Conservation (phyloP, 1,284 basidiomycete genomes). For the Fomitopsis palustris region DNA sequence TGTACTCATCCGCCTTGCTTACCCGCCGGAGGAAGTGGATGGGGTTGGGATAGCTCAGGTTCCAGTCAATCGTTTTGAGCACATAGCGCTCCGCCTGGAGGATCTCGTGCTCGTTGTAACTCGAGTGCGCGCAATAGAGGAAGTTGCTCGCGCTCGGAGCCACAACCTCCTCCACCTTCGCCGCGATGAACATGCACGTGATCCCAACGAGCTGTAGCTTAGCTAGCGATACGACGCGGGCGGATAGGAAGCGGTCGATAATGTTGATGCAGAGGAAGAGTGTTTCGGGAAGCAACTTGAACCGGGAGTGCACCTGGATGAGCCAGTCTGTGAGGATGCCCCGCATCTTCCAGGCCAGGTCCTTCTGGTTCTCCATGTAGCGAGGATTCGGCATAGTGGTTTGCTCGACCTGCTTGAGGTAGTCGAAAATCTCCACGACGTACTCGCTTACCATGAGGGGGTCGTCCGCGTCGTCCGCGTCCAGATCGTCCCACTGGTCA, state of each 20-base stretch:
- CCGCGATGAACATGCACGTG: constrained; percentile 90
- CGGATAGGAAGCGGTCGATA: constrained; percentile 94
- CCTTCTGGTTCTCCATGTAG: constrained; percentile 90
- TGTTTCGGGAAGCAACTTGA: constrained; percentile 93
- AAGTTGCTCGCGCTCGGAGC: constrained; percentile 89
- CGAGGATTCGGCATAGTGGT: constrained; percentile 82
- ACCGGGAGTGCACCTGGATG: constrained; percentile 93
- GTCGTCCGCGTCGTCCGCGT: constrained; percentile 92
- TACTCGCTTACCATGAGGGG: constrained; percentile 98
- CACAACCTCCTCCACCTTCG: constrained; percentile 96
- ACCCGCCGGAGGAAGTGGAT: constrained; percentile 90
- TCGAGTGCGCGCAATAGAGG: constrained; percentile 84
- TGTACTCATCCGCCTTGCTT: constrained; percentile 96
- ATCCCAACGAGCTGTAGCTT: constrained; percentile 96
- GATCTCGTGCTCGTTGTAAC: constrained; percentile 86
- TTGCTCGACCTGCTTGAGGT: constrained; percentile 81
- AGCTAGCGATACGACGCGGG: constrained; percentile 85
- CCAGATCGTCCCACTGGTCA: constrained; percentile 83
- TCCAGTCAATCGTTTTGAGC: constrained; percentile 89
- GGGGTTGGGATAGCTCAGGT: constrained; percentile 90
- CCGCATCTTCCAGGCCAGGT: constrained; percentile 93
- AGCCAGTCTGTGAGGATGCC: constrained; percentile 97
- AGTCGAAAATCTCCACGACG: constrained; percentile 91
- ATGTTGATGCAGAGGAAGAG: constrained; percentile 95
- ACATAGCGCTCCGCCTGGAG: constrained; percentile 93